Evolutionary conservation across 495 filamentous ascomycete genomes (phyloP).

Genomic region (Aspergillus incahuasiensis): DNA sequence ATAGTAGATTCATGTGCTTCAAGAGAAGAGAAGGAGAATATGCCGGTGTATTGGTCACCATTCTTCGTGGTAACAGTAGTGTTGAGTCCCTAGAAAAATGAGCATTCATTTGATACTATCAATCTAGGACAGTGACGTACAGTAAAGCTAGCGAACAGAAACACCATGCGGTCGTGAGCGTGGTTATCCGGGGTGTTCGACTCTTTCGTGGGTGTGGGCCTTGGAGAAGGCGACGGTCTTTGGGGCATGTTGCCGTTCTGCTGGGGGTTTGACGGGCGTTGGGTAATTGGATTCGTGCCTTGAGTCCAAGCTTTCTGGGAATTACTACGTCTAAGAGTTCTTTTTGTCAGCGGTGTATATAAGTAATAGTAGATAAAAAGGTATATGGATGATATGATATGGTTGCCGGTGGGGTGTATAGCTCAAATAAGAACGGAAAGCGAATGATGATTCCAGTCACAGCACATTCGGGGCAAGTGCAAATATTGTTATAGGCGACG

Average conservation of each 20-base stretch:
- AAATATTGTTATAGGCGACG: background rate
- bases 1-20: slow-evolving; percentile 58
- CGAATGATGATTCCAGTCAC: background rate
- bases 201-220: slow-evolving; percentile 41
- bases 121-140: slow-evolving; percentile 38
- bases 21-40: slow-evolving; percentile 57
- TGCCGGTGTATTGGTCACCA: slow-evolving; percentile 70
- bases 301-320: slow-evolving; percentile 60
- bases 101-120: slow-evolving; percentile 12
- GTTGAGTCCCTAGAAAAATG: slow-evolving; percentile 55
- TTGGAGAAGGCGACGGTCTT: slow-evolving; percentile 39
- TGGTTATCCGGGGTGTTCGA: slow-evolving; percentile 57
- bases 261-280: slow-evolving; percentile 47
- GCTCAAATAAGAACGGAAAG: background rate
- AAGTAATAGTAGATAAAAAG: background rate
- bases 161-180: slow-evolving; percentile 61
- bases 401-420: background rate
- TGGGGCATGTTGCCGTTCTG: slow-evolving; percentile 52
- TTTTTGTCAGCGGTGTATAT: background rate
- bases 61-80: slow-evolving; percentile 63
- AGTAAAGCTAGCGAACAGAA: slow-evolving; percentile 57
- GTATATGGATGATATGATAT: background rate
- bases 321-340: slow-evolving; percentile 46
- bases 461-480: background rate
- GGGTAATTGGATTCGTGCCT: slow-evolving; percentile 62